These are phyloP conservation scores for Cystobasidiaceae sp. DNA, from an alignment of 1,284 basidiomycete species.

Conservation along the genomic window DNA sequence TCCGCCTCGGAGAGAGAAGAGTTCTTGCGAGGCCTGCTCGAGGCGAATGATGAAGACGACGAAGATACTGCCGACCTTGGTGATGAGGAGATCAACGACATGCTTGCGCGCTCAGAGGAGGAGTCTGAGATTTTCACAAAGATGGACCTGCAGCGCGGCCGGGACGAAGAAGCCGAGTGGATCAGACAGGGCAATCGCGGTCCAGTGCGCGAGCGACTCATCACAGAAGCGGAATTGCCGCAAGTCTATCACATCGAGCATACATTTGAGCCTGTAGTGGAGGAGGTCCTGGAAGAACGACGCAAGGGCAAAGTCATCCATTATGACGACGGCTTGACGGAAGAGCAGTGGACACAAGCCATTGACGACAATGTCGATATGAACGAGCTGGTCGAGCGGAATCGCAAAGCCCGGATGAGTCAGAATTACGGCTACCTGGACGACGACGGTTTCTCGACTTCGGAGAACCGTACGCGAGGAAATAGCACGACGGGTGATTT, in stretches of 20 bases:
- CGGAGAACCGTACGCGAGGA: conserved; percentile 7
- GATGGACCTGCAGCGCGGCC: conserved; percentile 78
- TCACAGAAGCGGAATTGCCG: conserved; percentile 85
- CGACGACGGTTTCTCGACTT: conserved; percentile 15
- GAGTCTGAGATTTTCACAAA: conserved; percentile 73
- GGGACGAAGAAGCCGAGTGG: conserved; percentile 66
- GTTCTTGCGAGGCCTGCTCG: conserved; percentile 68
- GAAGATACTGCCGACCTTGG: conserved; percentile 93
- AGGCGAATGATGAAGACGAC: conserved; percentile 79
- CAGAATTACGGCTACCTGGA: conserved; percentile 11
- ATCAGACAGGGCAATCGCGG: conserved; percentile 68
- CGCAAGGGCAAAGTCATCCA: conserved; percentile 76
- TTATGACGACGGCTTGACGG: conserved; percentile 90
- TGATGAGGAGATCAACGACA: conserved; percentile 93
- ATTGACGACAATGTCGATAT: conserved; percentile 37
- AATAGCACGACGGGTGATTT: conserved; percentile 7
- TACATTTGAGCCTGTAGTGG: conserved; percentile 53
- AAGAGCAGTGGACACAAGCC: conserved; percentile 75
- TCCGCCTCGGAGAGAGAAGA: conserved; percentile 96
- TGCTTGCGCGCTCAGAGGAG: conserved; percentile 78
- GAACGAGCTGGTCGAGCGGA: conserved; percentile 12
- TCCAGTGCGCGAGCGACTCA: conserved; percentile 70
- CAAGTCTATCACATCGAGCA: conserved; percentile 80
- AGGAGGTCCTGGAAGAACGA: conserved; percentile 60
- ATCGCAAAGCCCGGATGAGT: conserved; percentile 10